These are phyloP conservation scores for Hypericum androsaemum DNA, from an alignment of 345 rosid species.

Conservation along the genomic window DNA sequence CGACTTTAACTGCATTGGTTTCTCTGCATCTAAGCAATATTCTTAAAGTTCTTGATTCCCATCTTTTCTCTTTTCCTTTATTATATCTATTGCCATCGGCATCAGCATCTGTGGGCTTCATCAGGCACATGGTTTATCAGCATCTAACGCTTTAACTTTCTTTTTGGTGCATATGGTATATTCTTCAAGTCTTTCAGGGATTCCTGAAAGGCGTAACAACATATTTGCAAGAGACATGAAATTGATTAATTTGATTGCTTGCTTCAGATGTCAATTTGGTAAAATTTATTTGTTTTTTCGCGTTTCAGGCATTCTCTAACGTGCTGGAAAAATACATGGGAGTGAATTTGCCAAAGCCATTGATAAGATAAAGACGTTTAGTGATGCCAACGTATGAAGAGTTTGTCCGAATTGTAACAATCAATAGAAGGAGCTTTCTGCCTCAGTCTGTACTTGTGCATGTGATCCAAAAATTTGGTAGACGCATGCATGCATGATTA, in stretches of 20 bases:
- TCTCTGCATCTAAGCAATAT: constrained; percentile 12
- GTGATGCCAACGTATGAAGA: constrained; percentile 18
- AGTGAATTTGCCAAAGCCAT: constrained; percentile 28
- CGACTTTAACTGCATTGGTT: constrained; percentile 16
- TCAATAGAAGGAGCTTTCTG: constrained; percentile 30
- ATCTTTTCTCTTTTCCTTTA: constrained; percentile 22
- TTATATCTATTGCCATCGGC: constrained; percentile 12
- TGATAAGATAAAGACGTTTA: constrained; percentile 14
- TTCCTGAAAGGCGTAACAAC: constrained; percentile 2
- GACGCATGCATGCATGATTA: constrained; percentile 31
- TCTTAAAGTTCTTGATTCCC: constrained; percentile 13
- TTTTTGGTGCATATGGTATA: constrained; percentile 8
- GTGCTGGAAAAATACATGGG: constrained; percentile 56
- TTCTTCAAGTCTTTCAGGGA: constrained; percentile 11
- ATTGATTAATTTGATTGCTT: constrained; percentile 5
- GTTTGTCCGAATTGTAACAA: constrained; percentile 19
- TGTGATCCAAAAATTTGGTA: constrained; percentile 34
- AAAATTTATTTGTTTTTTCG: neutral
- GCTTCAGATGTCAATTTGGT: neutral
- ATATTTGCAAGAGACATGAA: neutral
- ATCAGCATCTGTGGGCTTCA: constrained; percentile 9
- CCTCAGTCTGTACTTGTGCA: constrained; percentile 27
- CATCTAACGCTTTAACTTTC: constrained; percentile 14
- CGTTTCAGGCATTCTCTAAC: constrained; percentile 55
- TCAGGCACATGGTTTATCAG: constrained; percentile 8